A percentile compares a stretch with the other conserved stretches of the same genome.
These are phyloP conservation scores for Lumnitzera racemosa DNA, from an alignment of 345 rosid genomes.

Conservation along the genomic window DNA sequence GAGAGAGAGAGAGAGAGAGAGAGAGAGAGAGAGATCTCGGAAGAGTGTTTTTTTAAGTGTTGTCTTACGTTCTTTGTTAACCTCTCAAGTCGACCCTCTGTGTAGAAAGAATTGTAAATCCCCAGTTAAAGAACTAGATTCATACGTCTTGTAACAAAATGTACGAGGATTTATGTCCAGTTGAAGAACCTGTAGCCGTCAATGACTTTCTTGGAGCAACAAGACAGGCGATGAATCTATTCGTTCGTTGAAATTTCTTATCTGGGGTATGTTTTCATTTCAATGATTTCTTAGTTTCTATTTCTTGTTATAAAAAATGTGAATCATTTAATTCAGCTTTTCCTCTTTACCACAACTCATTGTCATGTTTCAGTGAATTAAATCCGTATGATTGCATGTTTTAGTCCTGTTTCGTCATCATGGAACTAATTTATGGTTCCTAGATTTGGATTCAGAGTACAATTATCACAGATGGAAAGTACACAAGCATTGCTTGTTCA, in stretches of 20 bases:
- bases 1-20: not conserved
- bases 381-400: no score
- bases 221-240: no score
- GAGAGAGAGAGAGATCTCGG: not conserved
- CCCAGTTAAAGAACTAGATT: no score
- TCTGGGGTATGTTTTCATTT: constrained; percentile 23
- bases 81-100: no score
- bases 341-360: no score
- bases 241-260: constrained; percentile 1
- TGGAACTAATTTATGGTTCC: no score
- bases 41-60: not conserved
- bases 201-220: no score
- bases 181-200: no score
- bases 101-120: no score
- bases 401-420: no score
- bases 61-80: not conserved
- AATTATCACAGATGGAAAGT: not conserved
- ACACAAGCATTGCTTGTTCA: no score
- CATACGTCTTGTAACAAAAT: not conserved
- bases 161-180: not conserved
- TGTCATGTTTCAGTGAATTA: no score
- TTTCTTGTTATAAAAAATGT: not conserved
- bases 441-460: not conserved
- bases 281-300: not conserved
- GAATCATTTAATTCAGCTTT: not conserved